Evolutionary conservation across 192 early-diverging fungal genomes (phyloP), one percentile per base, ranked within the genome.

Genomic region (Dimargaris cristalligena): DNA sequence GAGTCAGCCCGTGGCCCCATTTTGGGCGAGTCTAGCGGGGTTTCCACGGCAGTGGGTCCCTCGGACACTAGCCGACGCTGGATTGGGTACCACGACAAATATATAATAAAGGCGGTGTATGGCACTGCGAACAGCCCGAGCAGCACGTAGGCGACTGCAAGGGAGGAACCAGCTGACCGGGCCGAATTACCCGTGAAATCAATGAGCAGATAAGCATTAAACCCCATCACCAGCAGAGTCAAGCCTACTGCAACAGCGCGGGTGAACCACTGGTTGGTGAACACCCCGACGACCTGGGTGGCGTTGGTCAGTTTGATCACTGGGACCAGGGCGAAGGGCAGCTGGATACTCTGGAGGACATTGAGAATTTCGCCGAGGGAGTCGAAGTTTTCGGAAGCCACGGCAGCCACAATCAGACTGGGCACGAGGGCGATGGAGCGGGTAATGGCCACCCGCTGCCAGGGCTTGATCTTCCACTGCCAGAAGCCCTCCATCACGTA

Each of bases 401-500:
- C 61, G 9, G 76, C 63, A 35, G 78, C 82, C 13, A 85, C 79
- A 3, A 82, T 58, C 72, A 85, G 76, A 44, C 76, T 81, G 2
- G 82, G 82, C 3, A 82, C 67, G n/a, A 85, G 65, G 16, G 82
- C 78, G 41, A 82, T 70, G 16, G 74, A 71, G 32, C 82, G 71
- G 26, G 80, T 79, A 44, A 82, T 66, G 22, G 78, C 74, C 59
- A 81, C 61, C 18, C 82, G 75, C 52, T 81, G 75, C 78, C 80
- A 81, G 44, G 74, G 70, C 46, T 77, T 81, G 4, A 81, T 70
- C 1, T 66, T 67, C 44, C 80, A 70, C 11, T 58, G 55, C 64
- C 91, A 79, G 68, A 90, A 91, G 13, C 89, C 89, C 50, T 90
- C 84, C 74, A 91, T 88, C 34, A 89, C 79, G 62, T 87, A 88